Conservation (phyloP, 1,284 basidiomycete genomes). For the Sporisorium iseilematis-ciliati region DNA sequence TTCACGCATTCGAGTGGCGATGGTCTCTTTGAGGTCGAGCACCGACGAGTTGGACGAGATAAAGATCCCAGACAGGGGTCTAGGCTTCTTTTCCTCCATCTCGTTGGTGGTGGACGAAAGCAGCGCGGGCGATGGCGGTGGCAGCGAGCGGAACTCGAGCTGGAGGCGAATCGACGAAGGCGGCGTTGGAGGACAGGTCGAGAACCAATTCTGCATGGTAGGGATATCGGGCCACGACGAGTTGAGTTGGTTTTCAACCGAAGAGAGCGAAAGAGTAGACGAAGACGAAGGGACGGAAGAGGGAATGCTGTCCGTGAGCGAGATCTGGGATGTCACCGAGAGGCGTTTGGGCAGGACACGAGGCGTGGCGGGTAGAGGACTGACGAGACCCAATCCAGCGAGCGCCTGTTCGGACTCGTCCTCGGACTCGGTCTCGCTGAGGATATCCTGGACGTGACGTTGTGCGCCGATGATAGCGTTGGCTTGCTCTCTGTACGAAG, state of each 20-base stretch:
- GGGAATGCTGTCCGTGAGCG: slow-evolving; percentile 18
- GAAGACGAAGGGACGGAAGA: slow-evolving; percentile 12
- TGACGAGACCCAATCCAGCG: slow-evolving; percentile 24
- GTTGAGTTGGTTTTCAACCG: slow-evolving; percentile 16
- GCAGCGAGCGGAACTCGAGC: slow-evolving; percentile 32
- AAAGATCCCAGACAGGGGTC: slow-evolving; percentile 30
- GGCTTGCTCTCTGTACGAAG: slow-evolving; percentile 13
- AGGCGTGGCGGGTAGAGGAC: slow-evolving; percentile 22
- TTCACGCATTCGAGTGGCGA: slow-evolving; percentile 21
- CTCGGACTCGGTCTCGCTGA: slow-evolving; percentile 17
- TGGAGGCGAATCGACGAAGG: slow-evolving; percentile 40
- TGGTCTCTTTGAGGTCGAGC: slow-evolving; percentile 42
- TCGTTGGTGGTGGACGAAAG: not conserved
- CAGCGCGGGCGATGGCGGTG: slow-evolving; percentile 14
- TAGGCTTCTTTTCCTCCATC: not conserved
- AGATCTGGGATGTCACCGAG: slow-evolving; percentile 25
- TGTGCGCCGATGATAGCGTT: not conserved
- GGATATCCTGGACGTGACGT: slow-evolving; percentile 6
- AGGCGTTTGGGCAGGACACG: slow-evolving; percentile 17
- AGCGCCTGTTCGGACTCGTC: slow-evolving; percentile 3
- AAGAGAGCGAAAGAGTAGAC: slow-evolving; percentile 26
- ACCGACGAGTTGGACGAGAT: slow-evolving; percentile 44
- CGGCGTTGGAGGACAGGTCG: slow-evolving; percentile 37
- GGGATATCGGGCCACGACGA: slow-evolving; percentile 21
- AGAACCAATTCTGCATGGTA: slow-evolving; percentile 26